phyloP scores from a whole-genome alignment of 2,329 filamentous ascomycete species.

The Nothomitra cinnamomea region DNA sequence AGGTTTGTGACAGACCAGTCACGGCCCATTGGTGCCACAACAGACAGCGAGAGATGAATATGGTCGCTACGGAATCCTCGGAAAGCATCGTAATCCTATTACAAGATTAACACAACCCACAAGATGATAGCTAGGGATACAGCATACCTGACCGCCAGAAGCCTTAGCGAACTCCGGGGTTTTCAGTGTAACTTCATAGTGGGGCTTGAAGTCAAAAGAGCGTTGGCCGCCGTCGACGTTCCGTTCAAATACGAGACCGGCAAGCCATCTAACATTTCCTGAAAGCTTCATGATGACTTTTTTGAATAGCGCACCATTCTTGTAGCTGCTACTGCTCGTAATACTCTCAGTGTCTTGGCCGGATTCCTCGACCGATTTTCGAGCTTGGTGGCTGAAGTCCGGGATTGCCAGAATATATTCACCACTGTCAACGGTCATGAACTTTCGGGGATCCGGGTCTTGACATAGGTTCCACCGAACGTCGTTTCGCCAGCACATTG shows the following conservation, averaged over 20 bases:
- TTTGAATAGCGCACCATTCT: conserved; percentile 73
- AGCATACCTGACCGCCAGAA: conserved; percentile 29
- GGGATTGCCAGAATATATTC: conserved; percentile 91
- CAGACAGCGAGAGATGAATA: conserved; percentile 85
- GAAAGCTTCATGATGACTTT: conserved; percentile 99
- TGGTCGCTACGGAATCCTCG: conserved; percentile 90
- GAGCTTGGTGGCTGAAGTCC: conserved; percentile 78
- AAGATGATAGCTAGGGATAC: not conserved
- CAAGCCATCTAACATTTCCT: conserved; percentile 84
- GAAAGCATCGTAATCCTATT: conserved; percentile 68
- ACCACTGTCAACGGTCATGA: conserved; percentile 91
- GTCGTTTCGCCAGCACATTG: conserved; percentile 97
- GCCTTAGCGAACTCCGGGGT: conserved; percentile 54
- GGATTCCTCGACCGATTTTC: conserved; percentile 37
- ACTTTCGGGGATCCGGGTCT: conserved; percentile 73
- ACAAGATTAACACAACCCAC: not conserved
- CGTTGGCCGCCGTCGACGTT: conserved; percentile 55
- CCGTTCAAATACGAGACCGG: conserved; percentile 81
- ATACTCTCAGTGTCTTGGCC: conserved; percentile 39
- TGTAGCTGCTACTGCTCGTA: conserved; percentile 44
- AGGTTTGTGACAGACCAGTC: conserved; percentile 67
- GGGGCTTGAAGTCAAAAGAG: conserved; percentile 77
- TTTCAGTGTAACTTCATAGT: conserved; percentile 77
- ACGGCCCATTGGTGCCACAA: conserved; percentile 70
- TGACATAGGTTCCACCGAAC: conserved; percentile 75